Base-by-base conservation (phyloP, 73 alveolate species). In the Stentor roeselii region DNA sequence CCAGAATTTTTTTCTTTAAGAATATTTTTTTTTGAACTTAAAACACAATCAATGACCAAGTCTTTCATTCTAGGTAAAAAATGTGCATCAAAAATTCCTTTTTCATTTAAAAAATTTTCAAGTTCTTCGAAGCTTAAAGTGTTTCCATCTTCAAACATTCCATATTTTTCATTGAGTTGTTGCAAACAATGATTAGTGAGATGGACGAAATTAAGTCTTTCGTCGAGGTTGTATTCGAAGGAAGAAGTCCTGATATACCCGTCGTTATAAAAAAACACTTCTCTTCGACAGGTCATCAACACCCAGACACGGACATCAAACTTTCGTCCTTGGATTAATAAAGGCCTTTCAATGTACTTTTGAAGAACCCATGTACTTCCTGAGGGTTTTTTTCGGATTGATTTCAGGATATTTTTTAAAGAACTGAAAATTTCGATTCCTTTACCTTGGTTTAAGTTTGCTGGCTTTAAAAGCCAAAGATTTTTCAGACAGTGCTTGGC, bases 281-380 rank as follows among this genome's bases (percentile, higher is more conserved):
- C 85, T 59, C 85, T 86, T 82, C 88, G 90, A 42, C 88, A 88
- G 0, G 95, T 94, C 3, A 94, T 78, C 36, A 94, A 83, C 38
- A 89, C 98, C 98, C 99, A 96, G 2, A 96, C 92, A 83, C 99
- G 88, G 30, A 96, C 86, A 87, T 96, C 99, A 83, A 96, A 96
- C 80, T 96, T 96, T 76, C 99, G 84, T 32, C 93, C 94, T 41
- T 94, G 84, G 88, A 88, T 94, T 35, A 96, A 91, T 35, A 96
- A 84, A 6, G 99, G 99, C 59, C 80, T 87, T 82, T 96, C 99
- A 3, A 96, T 78, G 87, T 96, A 96, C 89, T 96, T 96, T 90
- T 96, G 95, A 0, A 96, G 93, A 3, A 96, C 95, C 94, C 95
- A 92, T 75, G 80, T 84, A 59, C 91, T 82, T 42, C 42, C 35